Base-by-base conservation (phyloP, 129 eudicot genomes). In the Oenanthe sinensis region DNA sequence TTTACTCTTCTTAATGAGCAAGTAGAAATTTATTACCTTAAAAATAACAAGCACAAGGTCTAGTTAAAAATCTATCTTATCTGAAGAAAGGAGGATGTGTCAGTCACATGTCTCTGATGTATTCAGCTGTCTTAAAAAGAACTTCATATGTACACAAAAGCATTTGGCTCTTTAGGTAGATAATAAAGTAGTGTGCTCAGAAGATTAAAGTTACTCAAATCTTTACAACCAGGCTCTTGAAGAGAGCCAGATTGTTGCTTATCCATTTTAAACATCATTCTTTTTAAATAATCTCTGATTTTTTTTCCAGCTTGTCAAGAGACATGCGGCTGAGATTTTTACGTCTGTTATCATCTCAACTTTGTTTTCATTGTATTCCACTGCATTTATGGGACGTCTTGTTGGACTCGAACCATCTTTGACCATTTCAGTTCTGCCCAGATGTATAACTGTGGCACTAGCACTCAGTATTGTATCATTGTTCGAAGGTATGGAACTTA, bases 311-410 rank as follows among this genome's bases (percentile, higher is more conserved):
- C 97, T 96, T 78, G 97, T 96, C 49, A 90, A 92, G 86, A 88
- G 99, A 71, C 99, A 96, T 84, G 97, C 99, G 52, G 93, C 99
- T 7, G 99, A 96, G 90, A 96, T 96, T 79, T 96, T 96, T 84
- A 84, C 97, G 58, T 90, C 97, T 45, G 90, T 96, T 71, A 92
- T 88, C 65, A 81, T 92, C 43, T 81, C 99, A 79, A 86, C 93
- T 58, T 24, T 96, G 28, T 96, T 96, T 83, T 96, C 99, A 47
- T 79, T 96, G 86, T 96, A 96, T 73, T 96, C 99, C 14, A 96
- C 99, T 36, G 99, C 99, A 69, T 80, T 96, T 62, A 65, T 89
- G 52, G 99, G 99, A 17, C 92, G 99, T 39, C 91, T 96, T n/a
- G 86, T 85, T 84, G 99, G 95, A 58, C 83, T 96, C 40, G 97